Evolutionary conservation across 805 yeast species (phyloP), one percentile per base, ranked within the genome.

Genomic region (Zygosaccharomyces lentus): DNA sequence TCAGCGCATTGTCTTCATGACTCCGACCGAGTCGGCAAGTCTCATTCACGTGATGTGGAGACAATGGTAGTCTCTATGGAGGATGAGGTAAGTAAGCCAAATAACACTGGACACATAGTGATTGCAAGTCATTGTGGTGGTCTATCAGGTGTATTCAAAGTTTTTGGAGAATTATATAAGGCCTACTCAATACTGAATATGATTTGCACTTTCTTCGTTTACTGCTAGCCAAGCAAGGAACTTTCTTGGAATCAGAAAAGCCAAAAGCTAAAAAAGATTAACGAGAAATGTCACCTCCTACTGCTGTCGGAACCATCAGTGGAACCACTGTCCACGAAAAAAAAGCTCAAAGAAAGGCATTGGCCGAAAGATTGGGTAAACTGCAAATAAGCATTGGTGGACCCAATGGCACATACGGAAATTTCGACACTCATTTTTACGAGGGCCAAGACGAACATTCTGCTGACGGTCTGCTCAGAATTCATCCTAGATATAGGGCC

Each of bases 401-500:
- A 2, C 43, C 24, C 2, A 10, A 13, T 16, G 37, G 44, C 27
- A 13, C 49, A n/a, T 37, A 56, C 32, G 68, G 65, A 58, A 65
- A 54, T 50, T 73, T 61, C 27, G 61, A 52, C 34, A 57, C 56
- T 6, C 58, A 54, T 43, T 54, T 52, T 40, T 52, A 41, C 34
- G 31, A 60, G 53, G 64, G 45, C 19, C 57, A 53, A 38, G 58
- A 54, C 30, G 58, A 54, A 27, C 45, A 56, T 48, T 13, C 76
- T 69, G 48, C 50, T 43, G 53, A 60, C 50, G 47, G 64, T 25
- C 43, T 59, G 38, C 43, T 62, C 56, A 40, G 58, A 49, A 40
- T 62, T 48, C 32, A 55, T 29, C 36, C 66, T 41, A 27, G 55
- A 43, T 45, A 50, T 46, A 48, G 56, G 16, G 41, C 45, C 6